Evolutionary conservation across 352 stramenopile species (phyloP), one percentile per base, ranked within the genome.

Genomic region (Plasmopara halstedii): DNA sequence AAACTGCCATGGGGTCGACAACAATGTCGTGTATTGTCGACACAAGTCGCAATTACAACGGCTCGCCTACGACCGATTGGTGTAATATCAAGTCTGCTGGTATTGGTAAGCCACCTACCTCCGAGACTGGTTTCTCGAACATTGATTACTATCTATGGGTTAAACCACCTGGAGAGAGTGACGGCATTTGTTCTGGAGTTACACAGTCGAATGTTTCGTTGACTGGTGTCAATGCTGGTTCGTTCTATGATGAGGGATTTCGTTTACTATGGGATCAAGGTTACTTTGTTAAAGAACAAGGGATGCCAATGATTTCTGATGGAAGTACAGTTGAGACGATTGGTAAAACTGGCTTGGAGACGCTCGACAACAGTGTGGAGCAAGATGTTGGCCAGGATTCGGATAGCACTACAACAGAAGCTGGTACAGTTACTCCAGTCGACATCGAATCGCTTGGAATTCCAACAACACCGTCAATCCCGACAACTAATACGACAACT

Each of bases 111-210:
- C 72, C 70, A 20, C 71, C 77, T 13, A 74, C 72, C 6, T 58
- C 41, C 14, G 42, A 73, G 2, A 85, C 73, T 1, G 73, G 72
- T 1, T 45, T 70, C 8, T 42, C 29, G 4, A 70, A 81, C 34
- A 41, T 88, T 6, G 72, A 85, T 46, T 83, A 83, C 58, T 83
- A 80, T 38, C 53, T 85, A 39, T 88, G 73, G 71, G 48, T 83
- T 52, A 88, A 86, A 45, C 54, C 65, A 1, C 62, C 72, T 40
- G 76, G 76, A 38, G 69, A 85, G 50, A 85, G 68, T 35, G 73
- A 88, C 41, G 73, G 76, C 22, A 21, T 63, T 32, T 88, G 76
- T 57, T 68, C 52, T 5, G 43, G 79, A 37, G 60, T 50, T 2
- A 56, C 46, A 5, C 61, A 68, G 47, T 76, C 56, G 11, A 32